Evolutionary conservation across 352 stramenopile genomes (phyloP), one percentile per base, ranked within the genome.

Genomic region (Globisporangium cystogenes): DNA sequence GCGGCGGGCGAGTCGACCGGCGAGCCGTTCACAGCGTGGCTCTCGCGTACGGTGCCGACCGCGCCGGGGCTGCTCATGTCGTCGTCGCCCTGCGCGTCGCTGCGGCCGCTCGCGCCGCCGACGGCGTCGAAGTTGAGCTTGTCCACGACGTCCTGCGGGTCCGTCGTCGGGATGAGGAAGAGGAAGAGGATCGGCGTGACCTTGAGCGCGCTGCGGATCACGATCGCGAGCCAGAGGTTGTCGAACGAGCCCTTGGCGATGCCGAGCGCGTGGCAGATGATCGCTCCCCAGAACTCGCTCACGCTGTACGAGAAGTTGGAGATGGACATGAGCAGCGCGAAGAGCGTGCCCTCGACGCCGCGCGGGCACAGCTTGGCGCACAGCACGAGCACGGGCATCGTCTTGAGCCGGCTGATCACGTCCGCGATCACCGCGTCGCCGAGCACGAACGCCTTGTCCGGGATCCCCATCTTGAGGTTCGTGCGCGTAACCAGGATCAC

Each of bases 321-420:
- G 55, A 98, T 97, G 1, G 86, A 97, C 96, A 99, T 99, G 47
- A 99, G 74, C 40, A 96, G 78, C 7, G 95, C 96, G 77, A 99
- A 99, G 11, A 99, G 69, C 12, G 96, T 97, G 33, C 95, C 95
- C 65, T 99, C 96, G 23, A 98, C 83, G 39, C 96, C 96, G 46
- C 87, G 88, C 10, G 96, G 96, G 55, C 96, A 99, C 23, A 99
- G 64, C 51, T 91, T 91, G 11, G 94, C 91, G 37, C 94, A 96
- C 10, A 99, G 74, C 20, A 98, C 93, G 39, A 99, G 76, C 39
- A 96, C 96, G 4, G 96, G 96, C 68, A 99, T 94, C 6, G 80
- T 87, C 64, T 93, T 93, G 29, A 93, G 64, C 0, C 82, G 79
- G 39, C 82, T 83, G 47, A 92, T 81, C 40, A 92, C 81, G 55